Conservation (phyloP, 805 yeast species). For the Hanseniaspora jakobsenii region DNA sequence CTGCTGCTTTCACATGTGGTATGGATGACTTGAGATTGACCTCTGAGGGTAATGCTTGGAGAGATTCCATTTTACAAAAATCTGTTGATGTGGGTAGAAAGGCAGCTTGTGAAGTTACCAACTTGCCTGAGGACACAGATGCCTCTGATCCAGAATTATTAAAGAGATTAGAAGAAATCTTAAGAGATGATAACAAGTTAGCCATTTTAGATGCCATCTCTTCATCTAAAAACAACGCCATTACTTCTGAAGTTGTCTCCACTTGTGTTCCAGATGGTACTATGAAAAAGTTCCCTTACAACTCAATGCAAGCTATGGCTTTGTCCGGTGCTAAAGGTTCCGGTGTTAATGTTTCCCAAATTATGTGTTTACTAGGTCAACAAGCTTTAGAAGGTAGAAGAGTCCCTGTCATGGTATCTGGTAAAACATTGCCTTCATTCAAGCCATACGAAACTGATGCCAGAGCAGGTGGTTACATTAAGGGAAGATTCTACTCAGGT, state of each 20-base stretch:
- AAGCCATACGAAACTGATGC: slow-evolving; percentile 95
- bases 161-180: slow-evolving; percentile 83
- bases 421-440: slow-evolving; percentile 93
- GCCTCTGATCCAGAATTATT: slow-evolving; percentile 63
- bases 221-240: slow-evolving; percentile 79
- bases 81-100: slow-evolving; percentile 73
- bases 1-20: slow-evolving; percentile 96
- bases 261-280: slow-evolving; percentile 94
- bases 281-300: slow-evolving; percentile 87
- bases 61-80: slow-evolving; percentile 66
- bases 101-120: slow-evolving; percentile 92
- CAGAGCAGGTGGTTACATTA: slow-evolving; percentile 95
- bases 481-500: slow-evolving; percentile 95
- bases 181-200: slow-evolving; percentile 82
- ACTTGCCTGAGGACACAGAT: slow-evolving; percentile 41
- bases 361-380: slow-evolving; percentile 97
- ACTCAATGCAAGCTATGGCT: slow-evolving; percentile 98
- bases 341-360: slow-evolving; percentile 94
- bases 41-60: slow-evolving; percentile 78
- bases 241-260: slow-evolving; percentile 88
- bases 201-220: slow-evolving; percentile 93
- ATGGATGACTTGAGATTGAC: slow-evolving; percentile 97
- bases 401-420: slow-evolving; percentile 98
- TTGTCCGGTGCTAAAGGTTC: slow-evolving; percentile 99
- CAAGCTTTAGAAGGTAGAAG: slow-evolving; percentile 98